phyloP scores from a whole-genome alignment of 768 basidiomycete genomes.

The Naganishia randhawae region DNA sequence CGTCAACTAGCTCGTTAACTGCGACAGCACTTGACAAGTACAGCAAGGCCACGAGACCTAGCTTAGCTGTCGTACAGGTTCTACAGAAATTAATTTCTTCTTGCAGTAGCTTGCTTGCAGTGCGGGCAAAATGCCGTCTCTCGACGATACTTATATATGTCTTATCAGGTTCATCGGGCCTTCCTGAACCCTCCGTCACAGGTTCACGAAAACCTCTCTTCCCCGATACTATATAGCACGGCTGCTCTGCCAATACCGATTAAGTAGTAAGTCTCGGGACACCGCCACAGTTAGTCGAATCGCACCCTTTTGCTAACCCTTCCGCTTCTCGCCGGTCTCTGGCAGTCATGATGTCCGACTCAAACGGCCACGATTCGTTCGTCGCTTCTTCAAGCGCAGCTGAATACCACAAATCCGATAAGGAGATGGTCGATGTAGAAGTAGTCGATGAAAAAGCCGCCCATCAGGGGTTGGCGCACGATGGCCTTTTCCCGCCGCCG shows the following conservation, averaged over 20 bases:
- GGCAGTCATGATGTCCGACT: conserved; percentile 23
- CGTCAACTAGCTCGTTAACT: not conserved
- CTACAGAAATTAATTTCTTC: too few relatives aligned
- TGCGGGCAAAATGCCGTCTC: too few relatives aligned
- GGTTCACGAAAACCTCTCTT: too few relatives aligned
- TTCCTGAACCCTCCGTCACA: too few relatives aligned
- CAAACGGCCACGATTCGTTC: conserved; percentile 12
- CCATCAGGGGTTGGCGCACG: conserved; percentile 4
- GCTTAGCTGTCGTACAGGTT: too few relatives aligned
- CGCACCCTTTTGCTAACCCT: not conserved
- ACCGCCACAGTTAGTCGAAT: not conserved
- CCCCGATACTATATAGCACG: too few relatives aligned
- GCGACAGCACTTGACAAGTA: not conserved
- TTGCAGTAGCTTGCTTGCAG: too few relatives aligned
- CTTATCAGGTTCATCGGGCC: too few relatives aligned
- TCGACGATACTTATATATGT: too few relatives aligned
- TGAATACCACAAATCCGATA: conserved; percentile 4
- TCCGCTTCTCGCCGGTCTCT: not conserved
- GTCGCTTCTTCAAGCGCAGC: not conserved
- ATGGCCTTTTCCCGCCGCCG: conserved; percentile 6
- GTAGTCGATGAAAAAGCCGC: conserved; percentile 12
- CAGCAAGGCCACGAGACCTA: not conserved
- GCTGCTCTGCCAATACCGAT: too few relatives aligned
- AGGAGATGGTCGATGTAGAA: not conserved
- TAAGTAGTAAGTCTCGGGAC: not conserved